A percentile compares a stretch with the other conserved stretches of the same genome.
Conservation (phyloP, 805 yeast genomes). For the Metschnikowia cerradonensis region DNA sequence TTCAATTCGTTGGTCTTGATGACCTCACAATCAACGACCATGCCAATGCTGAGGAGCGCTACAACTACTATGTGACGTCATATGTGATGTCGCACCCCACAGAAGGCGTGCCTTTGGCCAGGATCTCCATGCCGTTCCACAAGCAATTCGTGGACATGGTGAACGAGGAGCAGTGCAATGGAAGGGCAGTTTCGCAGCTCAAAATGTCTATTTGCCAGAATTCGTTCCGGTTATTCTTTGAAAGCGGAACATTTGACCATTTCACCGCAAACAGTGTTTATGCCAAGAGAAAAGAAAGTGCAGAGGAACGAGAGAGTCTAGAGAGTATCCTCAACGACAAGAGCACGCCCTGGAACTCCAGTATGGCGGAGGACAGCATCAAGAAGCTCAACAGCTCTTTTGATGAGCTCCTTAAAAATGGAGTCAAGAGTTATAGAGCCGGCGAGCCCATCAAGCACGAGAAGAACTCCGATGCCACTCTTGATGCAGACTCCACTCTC, state of each 20-base stretch:
- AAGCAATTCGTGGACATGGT: conserved; percentile 53
- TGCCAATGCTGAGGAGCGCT: conserved; percentile 72
- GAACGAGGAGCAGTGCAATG: conserved; percentile 56
- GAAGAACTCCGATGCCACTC: conserved; percentile 19
- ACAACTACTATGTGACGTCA: conserved; percentile 92
- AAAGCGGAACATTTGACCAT: conserved; percentile 72
- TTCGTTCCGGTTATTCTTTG: conserved; percentile 78
- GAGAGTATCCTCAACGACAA: conserved; percentile 45
- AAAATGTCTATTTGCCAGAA: conserved; percentile 75
- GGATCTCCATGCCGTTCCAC: conserved; percentile 75
- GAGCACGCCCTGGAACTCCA: conserved; percentile 50
- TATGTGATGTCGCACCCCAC: conserved; percentile 95
- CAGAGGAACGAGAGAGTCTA: conserved; percentile 32
- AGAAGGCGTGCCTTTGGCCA: conserved; percentile 83
- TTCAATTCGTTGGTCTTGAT: conserved; percentile 83
- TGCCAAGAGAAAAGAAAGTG: conserved; percentile 31
- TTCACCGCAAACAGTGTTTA: conserved; percentile 61
- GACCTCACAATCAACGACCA: conserved; percentile 74
- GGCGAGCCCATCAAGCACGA: conserved; percentile 7
- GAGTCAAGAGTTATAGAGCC: conserved; percentile 30
- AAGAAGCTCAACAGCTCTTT: conserved; percentile 27
- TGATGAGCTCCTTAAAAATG: conserved; percentile 35
- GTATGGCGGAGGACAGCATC: conserved; percentile 38
- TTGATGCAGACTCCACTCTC: conserved; percentile 48
- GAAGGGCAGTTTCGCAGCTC: conserved; percentile 63